phyloP scores from a whole-genome alignment of 352 stramenopile species.

The Phytophthora nicotianae region DNA sequence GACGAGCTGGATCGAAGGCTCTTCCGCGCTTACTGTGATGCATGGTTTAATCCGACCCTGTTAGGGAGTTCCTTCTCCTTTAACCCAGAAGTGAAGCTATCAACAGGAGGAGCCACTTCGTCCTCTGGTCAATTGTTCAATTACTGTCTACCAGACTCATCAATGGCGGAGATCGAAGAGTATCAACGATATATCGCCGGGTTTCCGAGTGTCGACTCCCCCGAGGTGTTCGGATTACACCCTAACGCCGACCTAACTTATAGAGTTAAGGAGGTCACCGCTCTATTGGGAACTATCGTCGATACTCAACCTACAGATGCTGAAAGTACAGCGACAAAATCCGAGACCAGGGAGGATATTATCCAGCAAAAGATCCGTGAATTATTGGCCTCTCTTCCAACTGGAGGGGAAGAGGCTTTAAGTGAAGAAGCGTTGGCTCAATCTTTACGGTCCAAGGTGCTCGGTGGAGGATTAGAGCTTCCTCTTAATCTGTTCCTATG shows the following conservation, averaged over 20 bases:
- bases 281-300: constrained; percentile 61
- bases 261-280: constrained; percentile 75
- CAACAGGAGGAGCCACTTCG: constrained; percentile 21
- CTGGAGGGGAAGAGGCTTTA: constrained; percentile 49
- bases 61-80: constrained; percentile 72
- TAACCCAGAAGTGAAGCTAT: constrained; percentile 56
- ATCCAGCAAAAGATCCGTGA: constrained; percentile 67
- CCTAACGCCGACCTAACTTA: constrained; percentile 83
- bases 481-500: constrained; percentile 81
- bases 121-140: constrained; percentile 45
- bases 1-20: constrained; percentile 79
- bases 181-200: constrained; percentile 63
- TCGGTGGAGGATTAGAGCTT: constrained; percentile 62
- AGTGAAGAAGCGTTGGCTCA: constrained; percentile 40
- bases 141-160: constrained; percentile 54
- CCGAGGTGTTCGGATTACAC: constrained; percentile 83
- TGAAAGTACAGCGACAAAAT: constrained; percentile 25
- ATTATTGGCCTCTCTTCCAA: constrained; percentile 50
- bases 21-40: constrained; percentile 77
- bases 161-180: constrained; percentile 62
- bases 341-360: constrained; percentile 66
- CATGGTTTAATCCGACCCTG: constrained; percentile 72
- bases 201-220: constrained; percentile 76
- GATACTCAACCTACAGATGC: constrained; percentile 73
- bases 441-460: constrained; percentile 51